Evolutionary conservation across 495 filamentous ascomycete genomes (phyloP), one percentile per base, ranked within the genome.

Genomic region (Daldinia vernicosa): DNA sequence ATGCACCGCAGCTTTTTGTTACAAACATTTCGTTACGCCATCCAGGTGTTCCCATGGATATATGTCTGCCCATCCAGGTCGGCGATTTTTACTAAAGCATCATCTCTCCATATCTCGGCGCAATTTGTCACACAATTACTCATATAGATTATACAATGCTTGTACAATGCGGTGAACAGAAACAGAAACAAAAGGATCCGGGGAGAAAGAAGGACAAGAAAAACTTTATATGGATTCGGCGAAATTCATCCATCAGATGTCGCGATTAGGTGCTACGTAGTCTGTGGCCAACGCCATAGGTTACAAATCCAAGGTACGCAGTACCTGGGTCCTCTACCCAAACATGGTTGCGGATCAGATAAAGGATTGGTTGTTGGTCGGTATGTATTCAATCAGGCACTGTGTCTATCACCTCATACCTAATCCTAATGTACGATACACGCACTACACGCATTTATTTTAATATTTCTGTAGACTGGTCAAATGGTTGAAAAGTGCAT

Each of bases 331-430:
- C 32, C 64, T 30, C 55, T 67, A 67, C 63, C 67, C 4, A 60
- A 33, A 45, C 56, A 47, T 63, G 69, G 69, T 63, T 58, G 43
- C 37, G 61, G 63, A 67, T 57, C 63, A 33, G n/a, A 64, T 45
- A 55, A 66, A 63, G 61, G 67, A 74, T 76, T 76, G 74, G 71
- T 33, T 37, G 53, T n/a, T n/a, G n/a, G n/a, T n/a, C n/a, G n/a
- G n/a, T n/a, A n/a, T n/a, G 55, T 33, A 58, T 26, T 33, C 28
- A 28, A 59, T 59, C 35, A 59, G 27, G 19, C 35, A 43, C 28
- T 59, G 56, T 43, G 56, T 28, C n/a, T 56, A 56, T n/a, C n/a
- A n/a, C n/a, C n/a, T n/a, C 33, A 35, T 53, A 54, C 11, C 5
- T 27, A 54, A 28, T 27, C 27, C 51, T 53, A 22, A 15, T 15